Evolutionary conservation across 1,139 yeast genomes (phyloP).

Genomic region (Groenewaldozyma auringiensis): DNA sequence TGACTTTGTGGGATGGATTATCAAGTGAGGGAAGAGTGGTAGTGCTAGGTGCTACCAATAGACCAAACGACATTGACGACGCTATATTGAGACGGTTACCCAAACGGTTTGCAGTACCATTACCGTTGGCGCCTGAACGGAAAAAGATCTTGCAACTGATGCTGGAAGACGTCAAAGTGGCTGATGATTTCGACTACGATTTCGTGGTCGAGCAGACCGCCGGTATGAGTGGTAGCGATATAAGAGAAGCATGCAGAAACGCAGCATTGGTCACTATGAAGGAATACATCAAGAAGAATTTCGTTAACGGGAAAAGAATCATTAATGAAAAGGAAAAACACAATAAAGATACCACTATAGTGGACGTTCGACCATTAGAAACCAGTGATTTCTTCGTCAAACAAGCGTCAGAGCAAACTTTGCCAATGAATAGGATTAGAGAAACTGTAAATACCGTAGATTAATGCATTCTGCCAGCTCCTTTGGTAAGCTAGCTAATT

Average conservation of each 20-base stretch:
- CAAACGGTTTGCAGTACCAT: slow-evolving; percentile 70
- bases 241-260: slow-evolving; percentile 84
- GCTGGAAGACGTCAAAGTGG: slow-evolving; percentile 53
- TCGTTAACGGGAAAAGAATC: slow-evolving; percentile 24
- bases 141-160: slow-evolving; percentile 58
- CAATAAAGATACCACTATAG: slow-evolving; percentile 11
- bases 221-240: slow-evolving; percentile 85
- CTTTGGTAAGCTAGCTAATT: too few species aligned
- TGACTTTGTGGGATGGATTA: slow-evolving; percentile 97
- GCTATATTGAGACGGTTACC: slow-evolving; percentile 94
- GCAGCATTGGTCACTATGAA: slow-evolving; percentile 89
- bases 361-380: slow-evolving; percentile 34
- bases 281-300: slow-evolving; percentile 52
- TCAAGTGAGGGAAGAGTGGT: slow-evolving; percentile 67
- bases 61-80: slow-evolving; percentile 84
- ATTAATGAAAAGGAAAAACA: slow-evolving; percentile 17
- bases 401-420: slow-evolving; percentile 21
- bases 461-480: too few species aligned
- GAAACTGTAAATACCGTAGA: slow-evolving; percentile 8
- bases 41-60: slow-evolving; percentile 91
- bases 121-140: slow-evolving; percentile 68
- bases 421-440: slow-evolving; percentile 22
- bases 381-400: slow-evolving; percentile 32
- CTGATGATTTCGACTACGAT: slow-evolving; percentile 50
- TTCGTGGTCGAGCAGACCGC: slow-evolving; percentile 55